Evolutionary conservation across 768 basidiomycete species (phyloP).

Genomic region (Boletus pseudo-olivaceus): DNA sequence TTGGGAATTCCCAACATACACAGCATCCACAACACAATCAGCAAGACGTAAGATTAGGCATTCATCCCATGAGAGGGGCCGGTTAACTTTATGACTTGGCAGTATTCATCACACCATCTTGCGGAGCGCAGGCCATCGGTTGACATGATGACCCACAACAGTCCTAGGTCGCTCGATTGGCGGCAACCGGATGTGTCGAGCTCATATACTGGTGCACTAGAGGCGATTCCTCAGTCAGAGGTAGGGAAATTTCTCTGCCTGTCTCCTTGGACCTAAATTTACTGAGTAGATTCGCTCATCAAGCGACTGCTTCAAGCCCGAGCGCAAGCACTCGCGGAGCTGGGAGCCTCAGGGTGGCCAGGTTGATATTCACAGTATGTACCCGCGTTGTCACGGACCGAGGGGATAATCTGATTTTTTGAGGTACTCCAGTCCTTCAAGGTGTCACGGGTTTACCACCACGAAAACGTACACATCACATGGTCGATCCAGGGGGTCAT

Average conservation of each 20-base stretch:
- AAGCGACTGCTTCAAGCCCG: conserved; percentile 38
- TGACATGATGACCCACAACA: conserved; percentile 34
- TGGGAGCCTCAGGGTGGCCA: conserved; percentile 51
- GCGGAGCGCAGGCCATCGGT: conserved; percentile 30
- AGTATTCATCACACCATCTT: conserved; percentile 34
- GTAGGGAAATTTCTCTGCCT: conserved; percentile 19
- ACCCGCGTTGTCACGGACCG: conserved; percentile 8
- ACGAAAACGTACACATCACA: conserved; percentile 64
- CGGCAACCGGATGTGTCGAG: conserved; percentile 32
- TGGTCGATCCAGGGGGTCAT: conserved; percentile 54
- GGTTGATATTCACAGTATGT: conserved; percentile 32
- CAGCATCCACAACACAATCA: conserved; percentile 29
- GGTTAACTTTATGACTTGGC: conserved; percentile 21
- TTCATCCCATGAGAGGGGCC: conserved; percentile 10
- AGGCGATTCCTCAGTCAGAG: conserved; percentile 34
- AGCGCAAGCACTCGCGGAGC: conserved; percentile 57
- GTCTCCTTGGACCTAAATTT: conserved; percentile 26
- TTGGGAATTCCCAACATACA: conserved; percentile 29
- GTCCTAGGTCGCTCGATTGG: conserved; percentile 33
- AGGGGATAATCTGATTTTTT: conserved; percentile 8
- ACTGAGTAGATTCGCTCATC: conserved; percentile 36
- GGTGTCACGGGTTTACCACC: conserved; percentile 51
- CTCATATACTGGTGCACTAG: conserved; percentile 27
- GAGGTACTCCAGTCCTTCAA: conserved; percentile 31
- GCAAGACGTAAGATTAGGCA: conserved; percentile 31